Evolutionary conservation across 169 alveolate genomes (phyloP).

Genomic region (Amoebophrya sp.): DNA sequence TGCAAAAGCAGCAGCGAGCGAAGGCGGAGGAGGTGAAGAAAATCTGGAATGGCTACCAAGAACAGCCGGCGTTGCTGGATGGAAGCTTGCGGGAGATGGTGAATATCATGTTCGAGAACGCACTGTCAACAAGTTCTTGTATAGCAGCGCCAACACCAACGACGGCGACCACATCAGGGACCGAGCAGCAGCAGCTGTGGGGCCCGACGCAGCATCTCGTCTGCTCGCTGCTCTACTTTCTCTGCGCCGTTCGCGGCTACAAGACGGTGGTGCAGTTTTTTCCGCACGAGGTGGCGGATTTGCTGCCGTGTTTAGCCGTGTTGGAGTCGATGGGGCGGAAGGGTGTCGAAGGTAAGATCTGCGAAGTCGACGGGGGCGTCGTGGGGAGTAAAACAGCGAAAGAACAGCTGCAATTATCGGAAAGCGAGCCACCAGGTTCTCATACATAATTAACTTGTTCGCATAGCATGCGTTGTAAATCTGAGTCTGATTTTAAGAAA

Average conservation of each 20-base stretch:
- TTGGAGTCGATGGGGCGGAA: not conserved
- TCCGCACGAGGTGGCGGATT: not conserved
- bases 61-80: not conserved
- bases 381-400: not conserved
- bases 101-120: not conserved
- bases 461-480: not conserved
- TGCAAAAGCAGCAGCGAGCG: not conserved
- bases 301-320: not conserved
- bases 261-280: not conserved
- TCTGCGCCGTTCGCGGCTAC: not conserved
- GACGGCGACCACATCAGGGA: not conserved
- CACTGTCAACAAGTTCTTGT: not conserved
- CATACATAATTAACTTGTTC: too few species aligned
- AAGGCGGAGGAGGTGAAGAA: not conserved
- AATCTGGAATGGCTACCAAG: not conserved
- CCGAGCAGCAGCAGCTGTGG: not conserved
- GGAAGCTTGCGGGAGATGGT: not conserved
- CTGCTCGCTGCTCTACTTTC: not conserved
- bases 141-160: not conserved
- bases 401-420: too few species aligned
- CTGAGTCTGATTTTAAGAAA: not conserved
- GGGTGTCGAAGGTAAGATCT: not conserved
- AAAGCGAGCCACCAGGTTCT: too few species aligned
- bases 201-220: not conserved
- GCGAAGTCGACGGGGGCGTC: not conserved